These are phyloP conservation scores for Diaporthe ilicicola DNA, from an alignment of 2,329 filamentous ascomycete species.

Conservation along the genomic window DNA sequence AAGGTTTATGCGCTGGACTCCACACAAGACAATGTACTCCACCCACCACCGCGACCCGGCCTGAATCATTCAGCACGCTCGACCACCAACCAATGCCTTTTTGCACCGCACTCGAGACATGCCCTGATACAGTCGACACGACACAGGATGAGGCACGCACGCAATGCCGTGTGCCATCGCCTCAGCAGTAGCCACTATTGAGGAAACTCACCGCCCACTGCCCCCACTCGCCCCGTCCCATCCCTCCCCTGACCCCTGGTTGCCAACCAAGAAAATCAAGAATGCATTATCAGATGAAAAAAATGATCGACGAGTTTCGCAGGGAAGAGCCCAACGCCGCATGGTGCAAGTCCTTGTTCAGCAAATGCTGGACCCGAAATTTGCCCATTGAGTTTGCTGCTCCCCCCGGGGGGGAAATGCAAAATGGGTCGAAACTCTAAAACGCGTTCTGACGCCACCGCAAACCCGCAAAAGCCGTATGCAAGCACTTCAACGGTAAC, in stretches of 20 bases:
- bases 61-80: constrained; percentile 17
- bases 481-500: background rate
- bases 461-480: no score
- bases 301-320: constrained; percentile 16
- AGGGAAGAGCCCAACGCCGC: background rate
- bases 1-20: constrained; percentile 23
- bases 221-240: background rate
- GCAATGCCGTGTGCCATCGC: background rate
- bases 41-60: background rate
- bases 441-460: background rate
- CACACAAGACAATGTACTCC: background rate
- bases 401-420: background rate
- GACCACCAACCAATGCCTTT: background rate
- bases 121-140: background rate
- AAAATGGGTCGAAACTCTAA: background rate
- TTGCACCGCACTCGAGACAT: background rate
- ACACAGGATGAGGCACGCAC: background rate
- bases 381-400: background rate
- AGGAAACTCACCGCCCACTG: constrained; percentile 8
- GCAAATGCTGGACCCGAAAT: no score
- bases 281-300: constrained; percentile 4
- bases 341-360: no score
- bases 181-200: background rate
- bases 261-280: background rate
- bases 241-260: background rate